Base-by-base conservation (phyloP, 2,329 filamentous ascomycete genomes). In the Fusarium musae region DNA sequence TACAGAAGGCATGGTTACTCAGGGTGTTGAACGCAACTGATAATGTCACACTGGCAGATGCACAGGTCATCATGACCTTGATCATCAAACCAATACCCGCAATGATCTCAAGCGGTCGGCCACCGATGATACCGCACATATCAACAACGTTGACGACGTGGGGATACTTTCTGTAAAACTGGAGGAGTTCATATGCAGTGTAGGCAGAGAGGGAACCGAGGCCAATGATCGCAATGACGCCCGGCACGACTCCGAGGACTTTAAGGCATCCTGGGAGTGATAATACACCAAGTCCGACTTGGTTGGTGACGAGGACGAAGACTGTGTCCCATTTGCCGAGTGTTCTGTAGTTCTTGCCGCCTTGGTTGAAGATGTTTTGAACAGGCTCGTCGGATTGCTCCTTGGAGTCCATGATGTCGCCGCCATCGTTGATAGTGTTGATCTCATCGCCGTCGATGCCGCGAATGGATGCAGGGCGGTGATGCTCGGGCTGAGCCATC, bases 61-160 rank as follows among this genome's bases (percentile, higher is more conserved):
- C 90, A 82, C 89, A 87, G 70, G 92, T 92, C 80, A 92, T 91
- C 56, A 90, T 92, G 78, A 93, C 92, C 84, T 93, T 93, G 70
- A 93, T 79, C 52, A 93, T 80, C 79, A 93, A 91, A 87, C 92
- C 92, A 73, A 90, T 82, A 3, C 89, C 77, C 1, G 77, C 75
- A 19, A 78, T 56, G 5, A 77, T 54, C 26, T 78, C 76, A 12
- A 79, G 70, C 0, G 75, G 75, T 5, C 60, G 40, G 0, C 78
- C 77, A 8, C 70, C 83, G 83, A 87, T 70, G 84, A 88, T 76
- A 85, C 86, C 77, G 87, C 87, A 87, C 88, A 93, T 89, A 74
- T 93, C 91, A 72, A 90, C 92, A 9, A 93, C 90, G 79, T 93
- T 91, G 69, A 90, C 89, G 65, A 92, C 87, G 79, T 93, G 89